Conservation (phyloP, 306 rosid species). For the Casuarina glauca region DNA sequence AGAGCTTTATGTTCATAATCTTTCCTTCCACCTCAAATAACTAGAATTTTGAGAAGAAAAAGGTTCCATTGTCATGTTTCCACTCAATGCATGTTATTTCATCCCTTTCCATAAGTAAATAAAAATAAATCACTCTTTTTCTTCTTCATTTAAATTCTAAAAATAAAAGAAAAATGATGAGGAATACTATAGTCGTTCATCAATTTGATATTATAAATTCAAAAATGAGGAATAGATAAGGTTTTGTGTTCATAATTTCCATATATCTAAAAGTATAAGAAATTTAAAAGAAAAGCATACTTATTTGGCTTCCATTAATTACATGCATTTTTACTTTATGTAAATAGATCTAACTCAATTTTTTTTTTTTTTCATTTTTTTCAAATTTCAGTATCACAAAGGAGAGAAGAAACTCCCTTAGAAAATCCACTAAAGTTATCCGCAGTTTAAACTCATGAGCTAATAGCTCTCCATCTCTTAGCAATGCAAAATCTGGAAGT, state of each 20-base stretch:
- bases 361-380: neutral
- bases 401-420: neutral
- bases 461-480: neutral
- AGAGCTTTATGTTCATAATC: neutral
- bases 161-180: neutral
- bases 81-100: neutral
- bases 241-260: neutral
- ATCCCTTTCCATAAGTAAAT: neutral
- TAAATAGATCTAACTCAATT: no score
- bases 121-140: neutral
- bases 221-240: neutral
- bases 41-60: neutral
- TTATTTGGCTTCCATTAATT: neutral
- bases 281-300: neutral
- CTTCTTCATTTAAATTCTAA: neutral
- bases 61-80: neutral
- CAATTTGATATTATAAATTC: neutral
- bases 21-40: neutral
- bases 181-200: neutral
- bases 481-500: neutral
- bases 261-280: neutral
- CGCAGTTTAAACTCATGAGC: neutral
- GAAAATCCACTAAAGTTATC: neutral
- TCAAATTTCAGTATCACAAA: neutral
- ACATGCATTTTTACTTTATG: neutral